Conservation (phyloP, 257 asterid genomes). For the Linaria vulgaris region DNA sequence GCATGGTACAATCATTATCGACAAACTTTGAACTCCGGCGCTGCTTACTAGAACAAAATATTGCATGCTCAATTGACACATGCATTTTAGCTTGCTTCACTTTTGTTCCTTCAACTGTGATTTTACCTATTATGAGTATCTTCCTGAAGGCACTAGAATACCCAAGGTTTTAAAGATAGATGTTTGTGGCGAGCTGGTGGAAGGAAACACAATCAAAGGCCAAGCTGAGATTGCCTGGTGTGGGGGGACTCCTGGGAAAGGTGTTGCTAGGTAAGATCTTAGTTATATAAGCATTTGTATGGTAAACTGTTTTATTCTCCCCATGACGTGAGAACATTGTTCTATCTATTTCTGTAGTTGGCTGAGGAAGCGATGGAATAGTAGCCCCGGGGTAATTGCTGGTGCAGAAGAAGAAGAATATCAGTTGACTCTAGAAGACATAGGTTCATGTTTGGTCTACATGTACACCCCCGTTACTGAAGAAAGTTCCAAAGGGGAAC, state of each 20-base stretch:
- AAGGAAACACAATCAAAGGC: constrained; percentile 79
- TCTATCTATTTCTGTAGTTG: constrained; percentile 53
- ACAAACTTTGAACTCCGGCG: not conserved
- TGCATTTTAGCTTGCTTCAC: not conserved
- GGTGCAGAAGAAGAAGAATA: constrained; percentile 95
- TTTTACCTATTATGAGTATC: constrained; percentile 24
- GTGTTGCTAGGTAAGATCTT: constrained; percentile 80
- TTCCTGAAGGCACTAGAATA: constrained; percentile 72
- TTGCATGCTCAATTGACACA: constrained; percentile 8
- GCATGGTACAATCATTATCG: not conserved
- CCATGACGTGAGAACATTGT: constrained; percentile 16
- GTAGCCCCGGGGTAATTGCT: constrained; percentile 79
- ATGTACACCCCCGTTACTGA: constrained; percentile 97
- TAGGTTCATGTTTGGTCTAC: constrained; percentile 85
- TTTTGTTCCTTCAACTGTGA: constrained; percentile 7
- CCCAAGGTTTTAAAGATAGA: constrained; percentile 90
- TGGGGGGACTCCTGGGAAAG: constrained; percentile 94
- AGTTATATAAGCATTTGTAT: constrained; percentile 21
- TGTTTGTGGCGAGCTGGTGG: constrained; percentile 77
- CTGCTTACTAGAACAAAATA: constrained; percentile 6
- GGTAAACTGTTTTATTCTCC: constrained; percentile 19
- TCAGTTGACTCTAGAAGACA: constrained; percentile 69
- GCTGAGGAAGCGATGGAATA: constrained; percentile 90
- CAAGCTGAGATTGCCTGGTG: constrained; percentile 92
- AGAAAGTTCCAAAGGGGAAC: constrained; percentile 97